Conservation (phyloP, 1,284 basidiomycete genomes). For the Neolentinus lepideus region DNA sequence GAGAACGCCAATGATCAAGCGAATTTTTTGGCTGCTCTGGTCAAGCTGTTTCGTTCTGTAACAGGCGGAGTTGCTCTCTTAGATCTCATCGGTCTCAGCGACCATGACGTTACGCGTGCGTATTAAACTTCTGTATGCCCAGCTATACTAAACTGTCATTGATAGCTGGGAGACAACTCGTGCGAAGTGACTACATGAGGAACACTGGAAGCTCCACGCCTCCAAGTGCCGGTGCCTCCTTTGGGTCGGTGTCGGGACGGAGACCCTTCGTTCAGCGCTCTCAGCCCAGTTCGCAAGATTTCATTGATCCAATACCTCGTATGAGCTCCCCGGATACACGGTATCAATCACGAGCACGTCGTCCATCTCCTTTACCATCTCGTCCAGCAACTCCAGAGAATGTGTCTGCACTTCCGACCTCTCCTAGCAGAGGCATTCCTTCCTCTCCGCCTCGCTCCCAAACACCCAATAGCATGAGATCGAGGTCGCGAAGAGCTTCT, state of each 20-base stretch:
- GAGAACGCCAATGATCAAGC: slow-evolving; percentile 68
- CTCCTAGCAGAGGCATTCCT: not conserved
- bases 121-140: slow-evolving; percentile 6
- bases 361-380: not conserved
- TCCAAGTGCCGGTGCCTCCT: not conserved
- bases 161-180: slow-evolving; percentile 20
- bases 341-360: not conserved
- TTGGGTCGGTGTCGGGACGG: not conserved
- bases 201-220: slow-evolving; percentile 6
- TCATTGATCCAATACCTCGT: not conserved
- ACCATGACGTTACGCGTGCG: slow-evolving; percentile 31
- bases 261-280: not conserved
- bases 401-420: not conserved
- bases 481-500: not conserved
- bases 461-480: not conserved
- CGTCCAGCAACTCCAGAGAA: not conserved
- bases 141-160: slow-evolving; percentile 8
- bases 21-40: slow-evolving; percentile 39
- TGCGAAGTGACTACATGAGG: slow-evolving; percentile 14
- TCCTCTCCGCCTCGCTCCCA: not conserved
- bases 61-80: slow-evolving; percentile 40
- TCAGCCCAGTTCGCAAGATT: not conserved
- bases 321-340: not conserved
- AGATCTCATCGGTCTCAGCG: slow-evolving; percentile 48
- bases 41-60: slow-evolving; percentile 65